Evolutionary conservation across 2,329 filamentous ascomycete genomes (phyloP).

Genomic region (Plenodomus tracheiphilus): DNA sequence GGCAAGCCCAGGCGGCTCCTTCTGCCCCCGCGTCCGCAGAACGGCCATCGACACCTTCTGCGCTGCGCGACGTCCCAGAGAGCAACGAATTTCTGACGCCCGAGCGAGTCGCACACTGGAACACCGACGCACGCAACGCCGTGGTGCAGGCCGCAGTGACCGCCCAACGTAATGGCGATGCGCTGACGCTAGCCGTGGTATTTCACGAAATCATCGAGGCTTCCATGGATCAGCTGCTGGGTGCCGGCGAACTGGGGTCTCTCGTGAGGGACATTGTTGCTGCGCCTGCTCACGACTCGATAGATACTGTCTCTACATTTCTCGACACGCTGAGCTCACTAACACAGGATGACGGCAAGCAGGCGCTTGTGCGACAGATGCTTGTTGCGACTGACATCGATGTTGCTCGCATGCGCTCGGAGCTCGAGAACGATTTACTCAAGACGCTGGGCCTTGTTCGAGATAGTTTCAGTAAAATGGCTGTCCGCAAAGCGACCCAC

Average conservation of each 20-base stretch:
- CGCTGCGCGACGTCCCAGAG: slow-evolving; percentile 50
- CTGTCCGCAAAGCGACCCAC: slow-evolving; percentile 89
- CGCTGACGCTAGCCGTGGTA: slow-evolving; percentile 68
- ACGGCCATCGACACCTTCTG: slow-evolving; percentile 41
- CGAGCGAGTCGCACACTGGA: slow-evolving; percentile 69
- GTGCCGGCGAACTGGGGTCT: slow-evolving; percentile 68
- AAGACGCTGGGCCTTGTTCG: slow-evolving; percentile 78
- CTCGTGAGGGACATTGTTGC: slow-evolving; percentile 75
- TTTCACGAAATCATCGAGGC: slow-evolving; percentile 86
- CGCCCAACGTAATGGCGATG: slow-evolving; percentile 69
- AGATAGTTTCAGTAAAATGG: slow-evolving; percentile 79
- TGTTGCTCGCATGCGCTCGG: slow-evolving; percentile 71
- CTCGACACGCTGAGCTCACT: slow-evolving; percentile 82
- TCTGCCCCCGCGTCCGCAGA: slow-evolving; percentile 20
- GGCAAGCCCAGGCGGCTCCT: slow-evolving; percentile 22
- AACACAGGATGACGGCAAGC: slow-evolving; percentile 69
- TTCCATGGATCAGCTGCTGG: slow-evolving; percentile 69
- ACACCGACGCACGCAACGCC: slow-evolving; percentile 65
- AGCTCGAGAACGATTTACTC: slow-evolving; percentile 79
- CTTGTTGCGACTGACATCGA: slow-evolving; percentile 74
- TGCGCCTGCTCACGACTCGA: slow-evolving; percentile 50
- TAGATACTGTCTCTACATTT: slow-evolving; percentile 64
- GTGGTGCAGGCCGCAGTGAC: slow-evolving; percentile 67
- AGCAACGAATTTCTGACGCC: slow-evolving; percentile 78
- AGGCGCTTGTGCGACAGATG: slow-evolving; percentile 65